Conservation (phyloP, 176 grass and related monocot species). For the Carex littledalei region DNA sequence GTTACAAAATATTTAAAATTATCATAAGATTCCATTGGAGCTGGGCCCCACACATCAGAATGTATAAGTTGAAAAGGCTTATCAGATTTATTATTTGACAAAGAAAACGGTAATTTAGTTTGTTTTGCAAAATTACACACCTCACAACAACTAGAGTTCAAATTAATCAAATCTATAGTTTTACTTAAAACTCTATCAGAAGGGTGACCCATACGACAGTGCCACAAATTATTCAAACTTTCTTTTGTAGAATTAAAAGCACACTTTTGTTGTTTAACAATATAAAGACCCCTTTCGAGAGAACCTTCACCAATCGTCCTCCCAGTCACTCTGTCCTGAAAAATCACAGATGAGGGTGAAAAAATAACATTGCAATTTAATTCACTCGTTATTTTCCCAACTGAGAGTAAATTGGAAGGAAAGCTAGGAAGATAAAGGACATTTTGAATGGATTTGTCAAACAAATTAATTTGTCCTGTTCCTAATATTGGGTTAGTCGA, state of each 20-base stretch:
- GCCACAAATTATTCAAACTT: not conserved
- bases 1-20: not conserved
- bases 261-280: not conserved
- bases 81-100: not conserved
- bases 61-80: not conserved
- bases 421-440: not conserved
- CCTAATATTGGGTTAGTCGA: not conserved
- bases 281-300: not conserved
- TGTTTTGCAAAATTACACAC: not conserved
- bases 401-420: not conserved
- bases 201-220: not conserved
- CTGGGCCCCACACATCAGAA: not conserved
- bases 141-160: not conserved
- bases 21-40: too few species aligned
- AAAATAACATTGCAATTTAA: not conserved
- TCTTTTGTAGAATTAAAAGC: not conserved
- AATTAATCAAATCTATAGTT: too few species aligned
- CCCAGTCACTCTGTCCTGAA: too few species aligned
- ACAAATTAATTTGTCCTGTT: not conserved
- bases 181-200: not conserved
- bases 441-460: not conserved
- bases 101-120: not conserved
- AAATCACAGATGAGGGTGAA: not conserved
- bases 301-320: not conserved
- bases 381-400: not conserved